Conservation (phyloP, 129 eudicot genomes). For the Ambrosia artemisiifolia region DNA sequence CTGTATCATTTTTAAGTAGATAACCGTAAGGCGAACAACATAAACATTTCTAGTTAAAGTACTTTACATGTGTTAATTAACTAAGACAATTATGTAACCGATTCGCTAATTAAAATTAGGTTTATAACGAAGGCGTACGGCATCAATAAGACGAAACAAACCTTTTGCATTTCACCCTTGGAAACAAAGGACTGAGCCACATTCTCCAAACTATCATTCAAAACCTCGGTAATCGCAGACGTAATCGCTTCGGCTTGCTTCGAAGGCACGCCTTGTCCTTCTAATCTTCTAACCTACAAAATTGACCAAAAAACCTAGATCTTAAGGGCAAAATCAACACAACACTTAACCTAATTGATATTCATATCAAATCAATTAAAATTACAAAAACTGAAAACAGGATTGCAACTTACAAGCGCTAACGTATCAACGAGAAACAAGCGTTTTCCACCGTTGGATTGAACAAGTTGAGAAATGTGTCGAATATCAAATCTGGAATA, state of each 20-base stretch:
- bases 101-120: too few relatives aligned
- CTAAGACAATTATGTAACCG: too few relatives aligned
- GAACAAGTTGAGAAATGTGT: constrained; percentile 51
- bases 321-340: background rate
- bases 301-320: background rate
- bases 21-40: too few relatives aligned
- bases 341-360: background rate
- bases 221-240: constrained; percentile 62
- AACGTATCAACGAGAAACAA: constrained; percentile 82
- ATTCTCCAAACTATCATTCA: constrained; percentile 75
- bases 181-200: constrained; percentile 77
- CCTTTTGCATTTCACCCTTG: constrained; percentile 76
- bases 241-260: constrained; percentile 92
- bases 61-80: too few relatives aligned
- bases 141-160: constrained; percentile 2
- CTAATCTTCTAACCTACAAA: constrained; percentile 78
- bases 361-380: too few relatives aligned
- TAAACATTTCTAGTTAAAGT: too few relatives aligned
- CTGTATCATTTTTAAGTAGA: too few relatives aligned
- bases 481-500: constrained; percentile 27
- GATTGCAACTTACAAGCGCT: constrained; percentile 59
- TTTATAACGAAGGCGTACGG: too few relatives aligned
- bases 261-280: constrained; percentile 78
- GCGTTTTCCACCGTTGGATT: constrained; percentile 64
- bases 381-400: background rate